Evolutionary conservation across 495 filamentous ascomycete species (phyloP), one percentile per base, ranked within the genome.

Genomic region (Astrothelium macrocarpum): DNA sequence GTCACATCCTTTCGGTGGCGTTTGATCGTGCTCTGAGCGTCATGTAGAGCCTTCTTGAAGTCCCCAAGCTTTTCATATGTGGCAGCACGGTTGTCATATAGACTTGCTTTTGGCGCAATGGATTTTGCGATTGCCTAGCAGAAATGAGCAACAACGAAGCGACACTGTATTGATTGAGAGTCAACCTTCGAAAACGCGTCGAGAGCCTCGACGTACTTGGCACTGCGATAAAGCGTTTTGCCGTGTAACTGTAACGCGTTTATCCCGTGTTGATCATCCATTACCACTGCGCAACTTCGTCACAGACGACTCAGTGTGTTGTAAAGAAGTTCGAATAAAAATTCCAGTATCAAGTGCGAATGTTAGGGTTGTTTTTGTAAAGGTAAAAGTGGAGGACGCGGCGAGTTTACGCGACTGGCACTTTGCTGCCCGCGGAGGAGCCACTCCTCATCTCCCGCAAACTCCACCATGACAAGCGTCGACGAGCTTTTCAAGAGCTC

Each of bases 31-130:
- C 73, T 73, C 36, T 76, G 79, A 16, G 83, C 82, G 79, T 89
- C 86, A 32, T 73, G 72, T 9, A 86, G 73, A 1, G 87, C 87
- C 20, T 71, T 70, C 59, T 78, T 67, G 62, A 82, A 79, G 56
- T 81, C 70, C 4, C 73, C 76, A 5, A 88, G 71, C 68, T 86
- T 86, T 60, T 81, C 82, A 63, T 83, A 80, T 16, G 80, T 78
- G 25, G 84, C 85, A 2, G 84, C 80, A 58, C 87, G 82, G 62
- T 82, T 81, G 70, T 88, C 85, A 1, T 86, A 71, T 36, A 87
- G 73, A 56, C 49, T 56, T 16, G 49, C 49, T 16, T 56, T 56
- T 20, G 49, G 49, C 7, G 2, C 29, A 56, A 29, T 26, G 25
- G 23, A 56, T 28, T 16, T 56, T 29, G 49, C 9, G 16, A 56